Evolutionary conservation across 306 rosid genomes (phyloP), one percentile per base, ranked within the genome.

Genomic region (Boehmeria nivea): DNA sequence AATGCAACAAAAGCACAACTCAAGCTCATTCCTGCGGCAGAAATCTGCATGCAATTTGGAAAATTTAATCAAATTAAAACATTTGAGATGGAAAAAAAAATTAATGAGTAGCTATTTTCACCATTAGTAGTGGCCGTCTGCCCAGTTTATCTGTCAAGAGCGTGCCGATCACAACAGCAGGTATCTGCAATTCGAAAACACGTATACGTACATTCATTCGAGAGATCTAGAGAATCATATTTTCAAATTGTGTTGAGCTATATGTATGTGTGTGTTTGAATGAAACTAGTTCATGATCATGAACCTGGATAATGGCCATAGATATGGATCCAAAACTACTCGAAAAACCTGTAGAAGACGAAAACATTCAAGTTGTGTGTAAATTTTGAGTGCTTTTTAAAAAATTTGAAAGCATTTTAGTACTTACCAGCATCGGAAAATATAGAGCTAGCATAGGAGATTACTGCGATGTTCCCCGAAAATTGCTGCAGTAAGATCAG

Each of bases 21-120:
- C n/a, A n/a, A n/a, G n/a, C n/a, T n/a, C 61, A 83, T 78, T 65
- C 93, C 94, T 5, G 55, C 61, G 1, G 89, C 78, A 52, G 89
- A 87, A 42, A 78, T 60, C 84, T 83, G 76, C 3, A 18, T 25
- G 28, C 8, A 72, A 46, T 51, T 16, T 12, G 21, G 40, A 59
- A 25, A 18, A n/a, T 17, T n/a, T 59, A 19, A 23, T 25, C n/a
- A n/a, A n/a, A n/a, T n/a, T n/a, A n/a, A n/a, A n/a, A n/a, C n/a
- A n/a, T n/a, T n/a, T n/a, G n/a, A n/a, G n/a, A n/a, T n/a, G n/a
- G n/a, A n/a, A n/a, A n/a, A n/a, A n/a, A n/a, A n/a, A n/a, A n/a
- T n/a, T n/a, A n/a, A n/a, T n/a, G n/a, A n/a, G n/a, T 33, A 20
- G 3, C 7, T 18, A 24, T 1, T 8, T 59, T 23, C 19, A 71